Evolutionary conservation across 306 rosid species (phyloP).

Genomic region (Trichosanthes truncata): DNA sequence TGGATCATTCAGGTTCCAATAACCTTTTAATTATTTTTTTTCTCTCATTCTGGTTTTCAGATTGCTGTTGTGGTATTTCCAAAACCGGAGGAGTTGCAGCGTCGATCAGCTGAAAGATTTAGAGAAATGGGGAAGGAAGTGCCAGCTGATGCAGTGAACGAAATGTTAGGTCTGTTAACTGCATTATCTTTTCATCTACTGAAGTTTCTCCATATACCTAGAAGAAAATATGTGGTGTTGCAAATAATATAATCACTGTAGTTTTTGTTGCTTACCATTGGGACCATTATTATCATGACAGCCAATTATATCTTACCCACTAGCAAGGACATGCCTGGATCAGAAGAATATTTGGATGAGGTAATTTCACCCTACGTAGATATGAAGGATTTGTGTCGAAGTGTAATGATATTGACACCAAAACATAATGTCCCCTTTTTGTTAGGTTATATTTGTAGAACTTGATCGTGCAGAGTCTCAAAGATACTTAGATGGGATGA

Average conservation of each 20-base stretch:
- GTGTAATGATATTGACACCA: not conserved
- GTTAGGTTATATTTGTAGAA: slow-evolving; percentile 47
- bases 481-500: slow-evolving; percentile 44
- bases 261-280: slow-evolving; percentile 1
- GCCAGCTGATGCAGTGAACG: slow-evolving; percentile 38
- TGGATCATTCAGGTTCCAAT: not conserved
- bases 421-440: slow-evolving; percentile 10
- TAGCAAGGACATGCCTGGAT: slow-evolving; percentile 39
- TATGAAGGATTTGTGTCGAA: not conserved
- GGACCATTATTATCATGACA: slow-evolving; percentile 15
- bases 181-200: not conserved
- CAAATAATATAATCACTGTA: not conserved
- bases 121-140: slow-evolving; percentile 45
- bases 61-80: slow-evolving; percentile 54
- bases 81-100: slow-evolving; percentile 32
- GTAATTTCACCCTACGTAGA: slow-evolving; percentile 16
- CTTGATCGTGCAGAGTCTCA: slow-evolving; percentile 36
- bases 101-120: slow-evolving; percentile 27
- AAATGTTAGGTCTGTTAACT: slow-evolving; percentile 38
- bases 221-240: not conserved
- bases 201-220: not conserved
- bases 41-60: slow-evolving; percentile 14
- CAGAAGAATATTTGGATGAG: slow-evolving; percentile 43
- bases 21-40: not conserved
- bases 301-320: slow-evolving; percentile 44